These are phyloP conservation scores for Gigaspora rosea DNA, from an alignment of 192 early-diverging fungal genomes.

Conservation along the genomic window DNA sequence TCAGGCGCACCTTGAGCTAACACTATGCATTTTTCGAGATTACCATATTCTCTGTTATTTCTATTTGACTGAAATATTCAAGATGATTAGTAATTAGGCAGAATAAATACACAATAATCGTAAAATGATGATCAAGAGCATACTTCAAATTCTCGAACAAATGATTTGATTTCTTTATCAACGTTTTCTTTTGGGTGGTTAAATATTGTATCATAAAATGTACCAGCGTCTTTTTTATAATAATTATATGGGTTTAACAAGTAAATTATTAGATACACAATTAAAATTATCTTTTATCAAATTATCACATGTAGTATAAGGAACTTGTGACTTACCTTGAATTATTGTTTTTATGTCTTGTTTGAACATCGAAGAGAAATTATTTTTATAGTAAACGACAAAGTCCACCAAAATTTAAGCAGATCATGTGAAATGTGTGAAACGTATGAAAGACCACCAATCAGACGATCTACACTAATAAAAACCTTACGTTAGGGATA, in stretches of 20 bases:
- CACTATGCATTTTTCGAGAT: neutral
- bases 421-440: too few species aligned
- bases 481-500: too few species aligned
- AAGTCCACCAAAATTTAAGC: too few species aligned
- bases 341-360: neutral
- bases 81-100: too few species aligned
- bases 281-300: neutral
- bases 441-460: too few species aligned
- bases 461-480: too few species aligned
- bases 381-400: neutral
- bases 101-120: neutral
- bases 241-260: neutral
- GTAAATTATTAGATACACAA: neutral
- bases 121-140: neutral
- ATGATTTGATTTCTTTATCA: slow-evolving; percentile 13
- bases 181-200: slow-evolving; percentile 22
- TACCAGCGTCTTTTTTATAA: slow-evolving; percentile 11
- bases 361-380: neutral
- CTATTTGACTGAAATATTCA: neutral
- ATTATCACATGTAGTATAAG: neutral
- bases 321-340: neutral
- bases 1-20: slow-evolving; percentile 17
- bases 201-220: slow-evolving; percentile 21
- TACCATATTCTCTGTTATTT: slow-evolving; percentile 7
- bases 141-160: slow-evolving; percentile 28